Conservation (phyloP, 2,329 filamentous ascomycete species). For the Pseudogymnoascus sp. region DNA sequence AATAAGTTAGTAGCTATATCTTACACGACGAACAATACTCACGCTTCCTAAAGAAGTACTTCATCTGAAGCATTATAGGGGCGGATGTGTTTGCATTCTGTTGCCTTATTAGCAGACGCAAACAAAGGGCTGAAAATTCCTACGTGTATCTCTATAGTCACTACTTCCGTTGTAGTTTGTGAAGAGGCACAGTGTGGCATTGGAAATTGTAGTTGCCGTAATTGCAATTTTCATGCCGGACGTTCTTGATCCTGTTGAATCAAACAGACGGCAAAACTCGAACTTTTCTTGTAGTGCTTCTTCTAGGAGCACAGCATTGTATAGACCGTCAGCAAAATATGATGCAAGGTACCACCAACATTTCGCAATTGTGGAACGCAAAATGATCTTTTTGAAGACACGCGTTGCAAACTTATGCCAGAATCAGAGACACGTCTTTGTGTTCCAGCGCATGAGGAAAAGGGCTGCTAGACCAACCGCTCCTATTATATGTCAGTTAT, state of each 20-base stretch:
- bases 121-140: slow-evolving; percentile 4
- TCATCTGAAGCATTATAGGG: slow-evolving; percentile 13
- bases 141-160: slow-evolving; percentile 11
- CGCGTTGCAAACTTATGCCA: too few species aligned
- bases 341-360: slow-evolving; percentile 12
- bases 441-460: too few species aligned
- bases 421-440: too few species aligned
- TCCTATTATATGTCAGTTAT: too few species aligned
- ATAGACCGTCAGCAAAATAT: slow-evolving; percentile 17
- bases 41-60: slow-evolving; percentile 20
- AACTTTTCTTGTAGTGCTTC: slow-evolving; percentile 16
- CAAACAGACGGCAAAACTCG: slow-evolving; percentile 14
- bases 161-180: slow-evolving; percentile 20
- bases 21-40: slow-evolving; percentile 10
- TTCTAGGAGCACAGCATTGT: slow-evolving; percentile 16
- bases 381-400: not conserved
- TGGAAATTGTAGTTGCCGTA: slow-evolving; percentile 19
- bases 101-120: not conserved
- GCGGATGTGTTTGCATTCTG: slow-evolving; percentile 19
- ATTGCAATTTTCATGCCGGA: slow-evolving; percentile 19
- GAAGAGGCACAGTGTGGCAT: slow-evolving; percentile 19
- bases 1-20: slow-evolving; percentile 11
- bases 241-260: slow-evolving; percentile 9
- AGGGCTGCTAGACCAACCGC: too few species aligned
- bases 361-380: slow-evolving; percentile 12